Evolutionary conservation across 179 eudicot genomes (phyloP), one percentile per base, ranked within the genome.

Genomic region (Dionaea muscipula): DNA sequence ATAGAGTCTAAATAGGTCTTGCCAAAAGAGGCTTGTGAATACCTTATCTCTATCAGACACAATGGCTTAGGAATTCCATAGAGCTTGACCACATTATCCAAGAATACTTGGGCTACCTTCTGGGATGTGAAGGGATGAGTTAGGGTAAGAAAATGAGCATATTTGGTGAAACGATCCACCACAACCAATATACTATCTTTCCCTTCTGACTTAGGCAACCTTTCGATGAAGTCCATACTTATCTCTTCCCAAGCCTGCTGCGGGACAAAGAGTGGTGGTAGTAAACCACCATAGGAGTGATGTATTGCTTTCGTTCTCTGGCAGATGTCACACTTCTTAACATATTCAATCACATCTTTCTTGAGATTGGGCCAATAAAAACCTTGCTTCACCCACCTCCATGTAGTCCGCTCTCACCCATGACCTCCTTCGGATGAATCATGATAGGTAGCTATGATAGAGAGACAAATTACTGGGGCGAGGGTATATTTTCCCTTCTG

Each of bases 71-170:
- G 58, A 51, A 61, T 17, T 3, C 55, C 46, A n/a, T 63, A 54
- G 0, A 54, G 26, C 7, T 27, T 7, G 26, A 46, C 25, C 5
- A 64, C n/a, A 8, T 47, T n/a, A 24, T 60, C 20, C 17, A 56
- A 24, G 48, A 35, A 64, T 37, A 10, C 43, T 26, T 41, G 25
- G 22, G 68, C 21, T 55, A 49, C 26, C 17, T 31, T 1, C n/a
- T 33, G 47, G 0, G 28, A 26, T 1, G 60, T 55, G 20, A 51
- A 58, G 15, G 60, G 64, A 47, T 66, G 70, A 1, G 26, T 38
- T 0, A 66, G 18, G 33, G 65, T 22, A 5, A 54, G n/a, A 22
- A 59, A 59, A n/a, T 59, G 64, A 14, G 70, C 53, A 33, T 47
- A 31, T 4, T 59, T 59, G 0, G 45, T 17, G 2, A 59, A 38